A percentile compares a stretch with the other conserved stretches of the same genome.
These are phyloP conservation scores for Annulohypoxylon moriforme DNA, from an alignment of 495 filamentous ascomycete genomes.

Conservation along the genomic window DNA sequence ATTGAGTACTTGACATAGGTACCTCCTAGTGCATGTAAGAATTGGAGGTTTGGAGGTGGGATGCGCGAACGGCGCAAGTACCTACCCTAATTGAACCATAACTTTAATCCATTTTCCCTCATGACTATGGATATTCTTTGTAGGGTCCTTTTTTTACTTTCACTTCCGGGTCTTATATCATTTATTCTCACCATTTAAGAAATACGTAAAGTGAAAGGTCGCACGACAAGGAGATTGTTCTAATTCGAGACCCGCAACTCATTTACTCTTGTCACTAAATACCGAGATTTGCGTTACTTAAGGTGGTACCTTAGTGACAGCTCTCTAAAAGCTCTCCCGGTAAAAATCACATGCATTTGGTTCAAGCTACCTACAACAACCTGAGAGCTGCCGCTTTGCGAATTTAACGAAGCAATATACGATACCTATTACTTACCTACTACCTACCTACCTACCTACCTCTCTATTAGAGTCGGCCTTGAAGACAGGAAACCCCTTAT, in stretches of 20 bases:
- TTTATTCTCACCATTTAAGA: not conserved
- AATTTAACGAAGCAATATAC: not conserved
- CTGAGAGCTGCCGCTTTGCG: not conserved
- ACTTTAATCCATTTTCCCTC: slow-evolving; percentile 2
- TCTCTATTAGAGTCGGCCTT: not conserved
- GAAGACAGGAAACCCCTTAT: not conserved
- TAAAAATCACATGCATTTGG: slow-evolving; percentile 21
- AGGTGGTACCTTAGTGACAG: not conserved
- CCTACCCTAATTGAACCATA: slow-evolving; percentile 25
- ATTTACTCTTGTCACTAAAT: slow-evolving; percentile 20
- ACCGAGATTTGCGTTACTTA: slow-evolving; percentile 26
- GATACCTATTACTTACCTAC: not conserved
- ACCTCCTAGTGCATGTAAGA: not conserved
- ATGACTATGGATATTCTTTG: slow-evolving; percentile 5
- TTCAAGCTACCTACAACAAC: slow-evolving; percentile 4
- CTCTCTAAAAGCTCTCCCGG: slow-evolving; percentile 7
- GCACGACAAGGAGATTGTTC: slow-evolving; percentile 22
- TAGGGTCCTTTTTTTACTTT: not conserved
- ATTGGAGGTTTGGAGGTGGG: not conserved
- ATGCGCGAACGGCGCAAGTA: slow-evolving; percentile 24
- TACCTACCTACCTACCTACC: not conserved
- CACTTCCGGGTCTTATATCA: slow-evolving; percentile 5
- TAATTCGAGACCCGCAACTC: slow-evolving; percentile 14
- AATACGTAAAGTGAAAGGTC: not conserved
- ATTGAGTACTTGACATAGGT: not conserved